Percentiles rank a stretch among this genome's conserved stretches.
Evolutionary conservation across 2,329 filamentous ascomycete species (phyloP).

Genomic region (Cercospora nicotianae): DNA sequence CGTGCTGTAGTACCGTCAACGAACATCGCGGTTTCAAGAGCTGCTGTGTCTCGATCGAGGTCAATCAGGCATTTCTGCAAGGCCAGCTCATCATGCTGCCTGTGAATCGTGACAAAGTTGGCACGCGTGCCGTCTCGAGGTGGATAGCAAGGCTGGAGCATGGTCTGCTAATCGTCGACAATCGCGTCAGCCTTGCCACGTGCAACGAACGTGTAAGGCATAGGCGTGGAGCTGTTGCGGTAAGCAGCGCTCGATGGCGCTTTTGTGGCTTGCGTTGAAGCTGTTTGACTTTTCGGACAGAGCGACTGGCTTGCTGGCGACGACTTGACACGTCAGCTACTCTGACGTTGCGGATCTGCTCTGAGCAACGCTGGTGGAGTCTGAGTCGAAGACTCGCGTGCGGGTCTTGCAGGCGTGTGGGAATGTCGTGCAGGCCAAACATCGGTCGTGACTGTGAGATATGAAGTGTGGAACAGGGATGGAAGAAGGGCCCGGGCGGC

Average conservation of each 20-base stretch:
- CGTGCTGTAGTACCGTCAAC: neutral
- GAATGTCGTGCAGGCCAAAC: too few relatives aligned
- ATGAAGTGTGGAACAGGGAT: too few relatives aligned
- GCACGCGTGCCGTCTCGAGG: neutral
- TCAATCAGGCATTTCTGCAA: neutral
- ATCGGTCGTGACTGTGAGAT: too few relatives aligned
- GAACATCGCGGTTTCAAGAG: neutral
- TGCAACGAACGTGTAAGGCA: neutral
- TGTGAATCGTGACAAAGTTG: neutral
- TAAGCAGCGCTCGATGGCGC: neutral
- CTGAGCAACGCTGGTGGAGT: too few relatives aligned
- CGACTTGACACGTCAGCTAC: neutral
- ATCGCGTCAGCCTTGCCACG: neutral
- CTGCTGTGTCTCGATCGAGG: neutral
- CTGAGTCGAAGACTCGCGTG: too few relatives aligned
- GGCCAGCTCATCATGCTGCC: neutral
- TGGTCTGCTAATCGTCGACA: neutral
- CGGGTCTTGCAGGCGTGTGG: too few relatives aligned
- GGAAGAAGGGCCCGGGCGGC: too few relatives aligned
- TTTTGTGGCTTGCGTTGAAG: neutral
- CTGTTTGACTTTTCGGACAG: neutral
- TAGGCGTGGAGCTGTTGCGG: neutral
- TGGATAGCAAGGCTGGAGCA: neutral
- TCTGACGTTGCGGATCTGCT: too few relatives aligned
- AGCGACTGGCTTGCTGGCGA: neutral